Evolutionary conservation across 2,329 filamentous ascomycete genomes (phyloP).

Genomic region (Didymella keratinophila): DNA sequence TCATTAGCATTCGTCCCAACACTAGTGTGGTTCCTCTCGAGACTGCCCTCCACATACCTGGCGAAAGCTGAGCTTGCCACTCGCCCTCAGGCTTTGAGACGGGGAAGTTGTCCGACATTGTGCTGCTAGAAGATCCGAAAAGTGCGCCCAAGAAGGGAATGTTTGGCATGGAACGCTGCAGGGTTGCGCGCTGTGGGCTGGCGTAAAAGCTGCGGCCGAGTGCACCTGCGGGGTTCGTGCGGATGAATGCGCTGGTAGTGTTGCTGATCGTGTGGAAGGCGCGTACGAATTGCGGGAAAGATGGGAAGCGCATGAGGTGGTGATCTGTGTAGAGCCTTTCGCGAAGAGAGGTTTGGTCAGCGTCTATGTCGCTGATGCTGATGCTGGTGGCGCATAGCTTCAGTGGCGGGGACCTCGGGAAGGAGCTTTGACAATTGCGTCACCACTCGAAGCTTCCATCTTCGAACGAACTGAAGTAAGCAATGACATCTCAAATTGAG

Average conservation of each 20-base stretch:
- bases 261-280: slow-evolving; percentile 58
- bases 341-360: neutral
- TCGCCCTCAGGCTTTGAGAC: slow-evolving; percentile 81
- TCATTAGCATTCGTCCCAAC: neutral
- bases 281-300: slow-evolving; percentile 57
- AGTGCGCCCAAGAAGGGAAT: slow-evolving; percentile 81
- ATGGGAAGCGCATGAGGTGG: slow-evolving; percentile 58
- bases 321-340: neutral
- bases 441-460: slow-evolving; percentile 30
- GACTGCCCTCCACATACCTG: slow-evolving; percentile 58
- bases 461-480: neutral
- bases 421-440: slow-evolving; percentile 35
- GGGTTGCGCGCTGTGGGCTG: slow-evolving; percentile 37
- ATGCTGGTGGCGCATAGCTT: slow-evolving; percentile 38
- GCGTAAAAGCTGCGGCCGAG: slow-evolving; percentile 43
- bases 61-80: slow-evolving; percentile 85
- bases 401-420: slow-evolving; percentile 27
- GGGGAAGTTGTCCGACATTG: slow-evolving; percentile 68
- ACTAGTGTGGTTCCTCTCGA: neutral
- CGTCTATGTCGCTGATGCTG: slow-evolving; percentile 22
- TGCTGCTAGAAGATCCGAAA: slow-evolving; percentile 68
- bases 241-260: slow-evolving; percentile 48
- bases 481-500: neutral
- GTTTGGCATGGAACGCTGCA: slow-evolving; percentile 69
- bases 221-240: slow-evolving; percentile 48